Evolutionary conservation across 257 asterid genomes (phyloP).

Genomic region (Salvia rosmarinus): DNA sequence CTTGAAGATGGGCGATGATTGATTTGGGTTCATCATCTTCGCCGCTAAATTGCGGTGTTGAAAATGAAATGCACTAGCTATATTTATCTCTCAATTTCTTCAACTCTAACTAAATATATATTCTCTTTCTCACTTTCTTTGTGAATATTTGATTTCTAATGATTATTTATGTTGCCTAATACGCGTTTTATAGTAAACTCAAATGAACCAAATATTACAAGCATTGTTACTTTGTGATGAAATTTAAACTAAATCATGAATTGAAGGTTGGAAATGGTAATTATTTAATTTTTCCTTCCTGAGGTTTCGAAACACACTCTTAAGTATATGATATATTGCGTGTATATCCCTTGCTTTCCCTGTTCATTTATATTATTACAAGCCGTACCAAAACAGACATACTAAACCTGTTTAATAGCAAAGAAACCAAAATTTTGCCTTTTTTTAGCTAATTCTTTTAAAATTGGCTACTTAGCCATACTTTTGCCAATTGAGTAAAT

Average conservation of each 20-base stretch:
- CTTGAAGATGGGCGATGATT: constrained; percentile 31
- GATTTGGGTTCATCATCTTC: constrained; percentile 34
- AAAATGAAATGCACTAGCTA: neutral
- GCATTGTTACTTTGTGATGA: neutral
- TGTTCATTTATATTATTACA: no score
- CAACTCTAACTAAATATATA: neutral
- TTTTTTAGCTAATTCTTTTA: no score
- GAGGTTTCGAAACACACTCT: neutral
- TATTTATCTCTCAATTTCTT: neutral
- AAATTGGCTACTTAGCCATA: no score
- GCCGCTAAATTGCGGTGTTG: neutral
- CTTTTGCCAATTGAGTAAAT: no score
- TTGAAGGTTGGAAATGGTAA: neutral
- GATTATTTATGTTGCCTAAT: neutral
- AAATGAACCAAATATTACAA: neutral
- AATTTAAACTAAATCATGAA: neutral
- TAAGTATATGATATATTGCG: no score
- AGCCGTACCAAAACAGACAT: no score
- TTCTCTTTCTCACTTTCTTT: no score
- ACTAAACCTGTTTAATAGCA: no score
- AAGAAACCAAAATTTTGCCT: no score
- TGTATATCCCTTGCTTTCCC: no score
- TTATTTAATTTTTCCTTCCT: neutral
- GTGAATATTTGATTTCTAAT: neutral
- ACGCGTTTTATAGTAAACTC: neutral